These are phyloP conservation scores for Gossypium davidsonii DNA, from an alignment of 441 rosid genomes.

Conservation along the genomic window DNA sequence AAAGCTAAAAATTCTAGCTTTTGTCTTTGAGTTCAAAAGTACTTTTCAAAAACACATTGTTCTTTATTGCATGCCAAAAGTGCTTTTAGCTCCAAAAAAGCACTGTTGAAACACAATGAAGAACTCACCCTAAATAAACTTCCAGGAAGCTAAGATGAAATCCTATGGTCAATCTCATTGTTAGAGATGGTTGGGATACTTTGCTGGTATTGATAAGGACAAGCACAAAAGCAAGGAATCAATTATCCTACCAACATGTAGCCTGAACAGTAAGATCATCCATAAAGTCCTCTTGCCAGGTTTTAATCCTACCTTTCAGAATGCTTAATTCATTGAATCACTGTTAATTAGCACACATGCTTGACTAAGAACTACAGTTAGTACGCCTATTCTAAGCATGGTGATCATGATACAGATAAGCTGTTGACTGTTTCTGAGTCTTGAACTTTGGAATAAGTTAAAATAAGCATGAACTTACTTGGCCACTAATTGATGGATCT, in stretches of 20 bases:
- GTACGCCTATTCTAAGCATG: neutral
- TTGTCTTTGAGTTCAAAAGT: no score
- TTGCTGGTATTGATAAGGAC: neutral
- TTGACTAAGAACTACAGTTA: neutral
- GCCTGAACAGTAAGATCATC: neutral
- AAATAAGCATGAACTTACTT: conserved; percentile 42
- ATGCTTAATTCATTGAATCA: neutral
- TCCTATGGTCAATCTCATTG: neutral
- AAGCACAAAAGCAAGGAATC: neutral
- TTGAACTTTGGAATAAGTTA: neutral
- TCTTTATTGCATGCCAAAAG: no score
- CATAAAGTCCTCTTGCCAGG: neutral
- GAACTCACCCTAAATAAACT: neutral
- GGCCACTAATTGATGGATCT: conserved; percentile 84
- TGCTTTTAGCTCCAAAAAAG: no score
- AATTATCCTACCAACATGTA: neutral
- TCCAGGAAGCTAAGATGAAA: neutral
- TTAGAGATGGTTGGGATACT: neutral
- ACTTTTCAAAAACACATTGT: no score
- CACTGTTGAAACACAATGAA: neutral
- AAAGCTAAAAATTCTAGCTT: no score
- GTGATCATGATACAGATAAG: neutral
- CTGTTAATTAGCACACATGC: neutral
- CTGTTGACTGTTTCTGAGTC: neutral
- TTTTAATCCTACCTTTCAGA: neutral